phyloP scores from a whole-genome alignment of 2,329 filamentous ascomycete genomes.

The Penicillium sp. region DNA sequence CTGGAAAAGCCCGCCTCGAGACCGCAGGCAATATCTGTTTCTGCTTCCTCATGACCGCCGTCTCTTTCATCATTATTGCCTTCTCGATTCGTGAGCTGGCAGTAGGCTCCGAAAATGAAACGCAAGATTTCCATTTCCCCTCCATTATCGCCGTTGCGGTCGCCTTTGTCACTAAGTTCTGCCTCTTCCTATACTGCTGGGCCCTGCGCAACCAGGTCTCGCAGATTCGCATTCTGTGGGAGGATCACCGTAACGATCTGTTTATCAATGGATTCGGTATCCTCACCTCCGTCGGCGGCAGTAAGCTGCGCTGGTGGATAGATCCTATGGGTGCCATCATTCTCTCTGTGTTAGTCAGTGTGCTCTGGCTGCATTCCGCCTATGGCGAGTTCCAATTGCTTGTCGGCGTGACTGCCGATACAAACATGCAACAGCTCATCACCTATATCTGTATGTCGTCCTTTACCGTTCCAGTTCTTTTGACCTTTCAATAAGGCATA shows the following conservation, averaged over 20 bases:
- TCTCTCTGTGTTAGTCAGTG: constrained; percentile 71
- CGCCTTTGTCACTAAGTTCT: constrained; percentile 80
- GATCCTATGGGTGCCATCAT: constrained; percentile 88
- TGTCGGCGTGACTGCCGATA: constrained; percentile 82
- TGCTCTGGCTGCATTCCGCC: constrained; percentile 78
- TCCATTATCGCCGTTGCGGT: constrained; percentile 80
- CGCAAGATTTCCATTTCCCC: constrained; percentile 69
- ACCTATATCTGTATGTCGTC: constrained; percentile 73
- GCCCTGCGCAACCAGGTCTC: constrained; percentile 84
- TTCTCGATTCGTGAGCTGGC: constrained; percentile 72
- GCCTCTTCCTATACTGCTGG: constrained; percentile 88
- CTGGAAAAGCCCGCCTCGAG: constrained; percentile 89
- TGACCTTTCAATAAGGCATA: neutral
- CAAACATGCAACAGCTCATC: constrained; percentile 84
- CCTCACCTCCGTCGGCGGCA: constrained; percentile 83
- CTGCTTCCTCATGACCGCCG: constrained; percentile 90
- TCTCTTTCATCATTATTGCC: constrained; percentile 88
- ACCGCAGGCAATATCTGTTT: constrained; percentile 95
- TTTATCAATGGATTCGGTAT: constrained; percentile 93
- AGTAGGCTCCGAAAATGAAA: constrained; percentile 45
- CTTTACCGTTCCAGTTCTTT: neutral
- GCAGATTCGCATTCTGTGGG: constrained; percentile 88
- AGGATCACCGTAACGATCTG: constrained; percentile 96
- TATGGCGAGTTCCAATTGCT: constrained; percentile 86
- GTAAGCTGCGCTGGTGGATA: constrained; percentile 88